These are phyloP conservation scores for Podospora tetraspora DNA, from an alignment of 495 filamentous ascomycete species.

Conservation along the genomic window DNA sequence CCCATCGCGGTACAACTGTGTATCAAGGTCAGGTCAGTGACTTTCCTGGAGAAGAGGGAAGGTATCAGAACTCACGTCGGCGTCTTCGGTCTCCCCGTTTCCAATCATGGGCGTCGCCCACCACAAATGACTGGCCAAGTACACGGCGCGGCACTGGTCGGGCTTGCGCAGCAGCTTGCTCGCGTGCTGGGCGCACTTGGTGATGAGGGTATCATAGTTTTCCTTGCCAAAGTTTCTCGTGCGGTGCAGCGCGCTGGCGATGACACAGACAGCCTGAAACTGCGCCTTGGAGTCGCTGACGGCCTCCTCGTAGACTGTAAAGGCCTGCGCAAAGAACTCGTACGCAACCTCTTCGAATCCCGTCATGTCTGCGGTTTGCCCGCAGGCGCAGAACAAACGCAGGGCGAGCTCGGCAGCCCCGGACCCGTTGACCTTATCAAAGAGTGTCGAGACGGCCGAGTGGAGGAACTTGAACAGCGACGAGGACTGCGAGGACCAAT, in stretches of 20 bases:
- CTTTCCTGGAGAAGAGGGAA: constrained; percentile 6
- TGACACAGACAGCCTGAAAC: constrained; percentile 95
- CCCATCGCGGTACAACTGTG: constrained; percentile 88
- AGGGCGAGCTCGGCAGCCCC: constrained; percentile 81
- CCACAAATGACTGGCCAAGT: constrained; percentile 93
- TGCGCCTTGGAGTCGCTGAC: constrained; percentile 93
- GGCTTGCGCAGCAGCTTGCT: constrained; percentile 97
- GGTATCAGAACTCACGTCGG: constrained; percentile 56
- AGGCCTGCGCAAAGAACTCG: constrained; percentile 97
- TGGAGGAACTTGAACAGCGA: constrained; percentile 95
- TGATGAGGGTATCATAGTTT: constrained; percentile 98
- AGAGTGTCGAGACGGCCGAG: constrained; percentile 76
- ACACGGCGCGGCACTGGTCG: constrained; percentile 94
- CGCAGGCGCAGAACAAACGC: constrained; percentile 83
- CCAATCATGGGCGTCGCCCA: constrained; percentile 88
- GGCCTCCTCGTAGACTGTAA: constrained; percentile 95
- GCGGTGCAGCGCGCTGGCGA: constrained; percentile 81
- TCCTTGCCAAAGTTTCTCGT: constrained; percentile 86
- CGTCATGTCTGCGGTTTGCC: constrained; percentile 87
- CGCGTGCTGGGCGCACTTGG: constrained; percentile 92
- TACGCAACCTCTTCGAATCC: constrained; percentile 94
- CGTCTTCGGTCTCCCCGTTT: constrained; percentile 75
- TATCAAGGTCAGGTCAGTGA: constrained; percentile 17
- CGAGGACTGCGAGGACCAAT: constrained; percentile 85
- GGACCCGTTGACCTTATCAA: constrained; percentile 69